These are phyloP conservation scores for Cladosporium sp. DNA, from an alignment of 2,329 filamentous ascomycete species.

Conservation along the genomic window DNA sequence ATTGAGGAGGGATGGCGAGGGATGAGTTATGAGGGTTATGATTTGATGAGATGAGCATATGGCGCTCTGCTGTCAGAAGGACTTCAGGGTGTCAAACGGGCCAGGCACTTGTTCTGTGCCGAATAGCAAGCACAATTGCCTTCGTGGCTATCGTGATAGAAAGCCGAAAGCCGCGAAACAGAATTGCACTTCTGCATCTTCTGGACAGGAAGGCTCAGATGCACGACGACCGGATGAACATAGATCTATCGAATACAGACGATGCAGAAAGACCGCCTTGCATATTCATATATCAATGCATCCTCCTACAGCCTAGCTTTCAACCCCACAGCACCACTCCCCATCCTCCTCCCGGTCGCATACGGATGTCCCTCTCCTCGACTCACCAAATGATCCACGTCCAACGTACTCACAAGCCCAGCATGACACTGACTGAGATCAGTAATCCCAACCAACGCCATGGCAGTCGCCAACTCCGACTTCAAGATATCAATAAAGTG, in stretches of 20 bases:
- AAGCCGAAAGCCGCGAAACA: not conserved
- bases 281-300: not conserved
- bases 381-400: conserved; percentile 54
- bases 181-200: not conserved
- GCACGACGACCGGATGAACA: not conserved
- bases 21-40: not conserved
- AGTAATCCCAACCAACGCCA: conserved; percentile 65
- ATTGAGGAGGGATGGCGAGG: conserved; percentile 47
- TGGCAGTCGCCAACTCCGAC: conserved; percentile 62
- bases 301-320: conserved; percentile 19
- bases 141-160: not conserved
- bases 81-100: not conserved
- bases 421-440: conserved; percentile 61
- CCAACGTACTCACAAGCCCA: conserved; percentile 57
- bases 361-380: conserved; percentile 31
- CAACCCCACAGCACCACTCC: not conserved
- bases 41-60: not conserved
- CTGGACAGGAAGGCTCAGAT: not conserved
- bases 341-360: conserved; percentile 28
- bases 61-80: too few relatives aligned
- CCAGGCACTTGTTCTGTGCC: not conserved
- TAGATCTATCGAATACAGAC: not conserved
- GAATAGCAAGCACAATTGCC: not conserved
- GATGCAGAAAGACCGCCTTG: not conserved
- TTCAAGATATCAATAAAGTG: conserved; percentile 37